These are phyloP conservation scores for Colletotrichum simmondsii DNA, from an alignment of 2,329 filamentous ascomycete genomes.

Conservation along the genomic window DNA sequence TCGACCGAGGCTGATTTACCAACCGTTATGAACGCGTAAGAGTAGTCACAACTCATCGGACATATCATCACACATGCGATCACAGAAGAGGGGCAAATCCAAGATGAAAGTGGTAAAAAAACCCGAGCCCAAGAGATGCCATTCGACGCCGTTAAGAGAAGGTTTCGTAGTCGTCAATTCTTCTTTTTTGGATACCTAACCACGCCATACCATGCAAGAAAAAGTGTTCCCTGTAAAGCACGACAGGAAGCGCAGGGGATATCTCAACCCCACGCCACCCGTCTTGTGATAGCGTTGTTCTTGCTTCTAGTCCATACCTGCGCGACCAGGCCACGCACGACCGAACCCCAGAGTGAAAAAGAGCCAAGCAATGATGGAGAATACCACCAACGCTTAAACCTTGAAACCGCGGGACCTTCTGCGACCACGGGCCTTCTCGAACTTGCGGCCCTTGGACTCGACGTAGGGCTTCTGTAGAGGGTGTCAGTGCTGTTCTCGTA, in stretches of 20 bases:
- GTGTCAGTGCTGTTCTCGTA: conserved; percentile 44
- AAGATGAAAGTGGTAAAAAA: neutral
- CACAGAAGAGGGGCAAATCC: neutral
- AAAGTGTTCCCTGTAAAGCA: conserved; percentile 47
- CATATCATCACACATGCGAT: neutral
- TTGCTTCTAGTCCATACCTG: conserved; percentile 6
- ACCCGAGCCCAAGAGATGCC: conserved; percentile 22
- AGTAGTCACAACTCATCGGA: too few relatives aligned
- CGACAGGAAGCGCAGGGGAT: neutral
- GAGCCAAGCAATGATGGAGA: conserved; percentile 2
- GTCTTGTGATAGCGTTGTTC: conserved; percentile 14
- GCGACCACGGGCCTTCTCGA: conserved; percentile 98
- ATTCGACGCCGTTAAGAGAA: conserved; percentile 26
- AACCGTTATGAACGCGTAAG: too few relatives aligned
- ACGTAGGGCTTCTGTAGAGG: conserved; percentile 87
- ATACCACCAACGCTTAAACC: conserved; percentile 75
- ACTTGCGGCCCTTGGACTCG: conserved; percentile 99
- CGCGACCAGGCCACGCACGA: conserved; percentile 18
- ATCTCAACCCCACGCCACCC: neutral
- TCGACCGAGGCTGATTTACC: too few relatives aligned
- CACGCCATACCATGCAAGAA: conserved; percentile 58
- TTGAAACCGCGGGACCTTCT: conserved; percentile 99
- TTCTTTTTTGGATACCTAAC: conserved; percentile 50
- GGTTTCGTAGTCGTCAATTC: conserved; percentile 32
- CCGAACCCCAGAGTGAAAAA: conserved; percentile 16